Conservation (phyloP, 176 grass and related monocot genomes). For the Carex pumila region DNA sequence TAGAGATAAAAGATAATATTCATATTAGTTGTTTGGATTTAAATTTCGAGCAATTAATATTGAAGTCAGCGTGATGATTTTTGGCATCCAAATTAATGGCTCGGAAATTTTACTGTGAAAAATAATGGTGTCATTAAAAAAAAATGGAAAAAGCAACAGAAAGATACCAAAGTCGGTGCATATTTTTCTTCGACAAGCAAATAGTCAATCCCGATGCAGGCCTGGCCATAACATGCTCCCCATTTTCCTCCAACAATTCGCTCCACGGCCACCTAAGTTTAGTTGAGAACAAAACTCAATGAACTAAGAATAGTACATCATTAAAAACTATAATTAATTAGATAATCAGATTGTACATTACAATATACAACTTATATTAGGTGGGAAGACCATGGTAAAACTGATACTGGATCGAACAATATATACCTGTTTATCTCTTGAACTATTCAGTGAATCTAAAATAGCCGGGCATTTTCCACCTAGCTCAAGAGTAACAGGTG, state of each 20-base stretch:
- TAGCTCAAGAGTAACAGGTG: constrained; percentile 79
- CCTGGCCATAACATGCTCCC: constrained; percentile 68
- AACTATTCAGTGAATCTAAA: constrained; percentile 43
- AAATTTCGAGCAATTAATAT: not conserved
- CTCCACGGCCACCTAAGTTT: constrained; percentile 35
- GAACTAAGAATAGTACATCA: not conserved
- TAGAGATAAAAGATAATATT: not conserved
- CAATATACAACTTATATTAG: not conserved
- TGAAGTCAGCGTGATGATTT: not conserved
- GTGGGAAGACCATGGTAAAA: not conserved
- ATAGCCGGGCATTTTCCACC: constrained; percentile 96
- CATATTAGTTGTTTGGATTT: not conserved
- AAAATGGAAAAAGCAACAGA: not conserved
- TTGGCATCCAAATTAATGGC: not conserved
- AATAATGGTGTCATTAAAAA: not conserved
- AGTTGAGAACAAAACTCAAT: not conserved
- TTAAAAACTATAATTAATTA: not conserved
- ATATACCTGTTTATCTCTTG: constrained; percentile 41
- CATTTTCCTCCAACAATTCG: constrained; percentile 71
- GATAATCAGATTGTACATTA: not conserved
- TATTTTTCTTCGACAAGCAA: constrained; percentile 72
- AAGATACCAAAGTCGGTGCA: constrained; percentile 49
- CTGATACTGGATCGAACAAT: constrained; percentile 5
- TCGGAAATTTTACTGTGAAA: not conserved
- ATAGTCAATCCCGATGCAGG: constrained; percentile 90